Conservation (phyloP, 164 flowering plant species). For the Houttuynia cordata region DNA sequence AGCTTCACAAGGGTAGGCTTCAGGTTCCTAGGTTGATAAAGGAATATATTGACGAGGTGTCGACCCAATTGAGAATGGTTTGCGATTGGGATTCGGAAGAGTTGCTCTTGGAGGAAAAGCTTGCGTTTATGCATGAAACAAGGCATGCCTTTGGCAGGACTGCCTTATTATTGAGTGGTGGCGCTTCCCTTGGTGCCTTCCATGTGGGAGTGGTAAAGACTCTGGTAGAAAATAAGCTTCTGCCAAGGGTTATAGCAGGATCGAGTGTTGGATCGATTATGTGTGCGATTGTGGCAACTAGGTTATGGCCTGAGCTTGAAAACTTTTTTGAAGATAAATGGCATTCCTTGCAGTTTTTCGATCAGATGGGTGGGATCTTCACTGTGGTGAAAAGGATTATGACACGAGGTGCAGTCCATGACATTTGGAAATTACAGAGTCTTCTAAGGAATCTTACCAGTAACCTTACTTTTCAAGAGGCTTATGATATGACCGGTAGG, state of each 20-base stretch:
- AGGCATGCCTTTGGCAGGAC: constrained; percentile 98
- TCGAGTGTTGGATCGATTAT: constrained; percentile 93
- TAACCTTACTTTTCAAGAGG: constrained; percentile 96
- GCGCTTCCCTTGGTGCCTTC: constrained; percentile 91
- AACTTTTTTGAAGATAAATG: constrained; percentile 88
- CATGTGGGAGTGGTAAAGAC: constrained; percentile 94
- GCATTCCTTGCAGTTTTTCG: constrained; percentile 79
- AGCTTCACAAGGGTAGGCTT: constrained; percentile 93
- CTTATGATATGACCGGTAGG: constrained; percentile 95
- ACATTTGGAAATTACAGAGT: constrained; percentile 78
- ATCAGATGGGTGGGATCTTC: constrained; percentile 91
- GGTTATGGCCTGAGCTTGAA: constrained; percentile 96
- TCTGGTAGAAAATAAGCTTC: constrained; percentile 75
- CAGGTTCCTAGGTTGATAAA: constrained; percentile 82
- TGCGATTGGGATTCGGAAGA: constrained; percentile 88
- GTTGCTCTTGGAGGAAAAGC: constrained; percentile 81
- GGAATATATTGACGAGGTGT: constrained; percentile 97
- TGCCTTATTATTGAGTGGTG: constrained; percentile 88
- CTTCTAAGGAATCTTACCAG: constrained; percentile 74
- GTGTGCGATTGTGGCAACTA: constrained; percentile 82
- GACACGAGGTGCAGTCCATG: constrained; percentile 87
- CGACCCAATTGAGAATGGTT: constrained; percentile 85
- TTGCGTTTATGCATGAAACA: constrained; percentile 91
- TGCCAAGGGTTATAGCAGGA: constrained; percentile 90
- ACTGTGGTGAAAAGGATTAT: constrained; percentile 70